A percentile compares a stretch with the other conserved stretches of the same genome.
phyloP scores from a whole-genome alignment of 495 filamentous ascomycete genomes.

The Aspergillus sclerotioniger region DNA sequence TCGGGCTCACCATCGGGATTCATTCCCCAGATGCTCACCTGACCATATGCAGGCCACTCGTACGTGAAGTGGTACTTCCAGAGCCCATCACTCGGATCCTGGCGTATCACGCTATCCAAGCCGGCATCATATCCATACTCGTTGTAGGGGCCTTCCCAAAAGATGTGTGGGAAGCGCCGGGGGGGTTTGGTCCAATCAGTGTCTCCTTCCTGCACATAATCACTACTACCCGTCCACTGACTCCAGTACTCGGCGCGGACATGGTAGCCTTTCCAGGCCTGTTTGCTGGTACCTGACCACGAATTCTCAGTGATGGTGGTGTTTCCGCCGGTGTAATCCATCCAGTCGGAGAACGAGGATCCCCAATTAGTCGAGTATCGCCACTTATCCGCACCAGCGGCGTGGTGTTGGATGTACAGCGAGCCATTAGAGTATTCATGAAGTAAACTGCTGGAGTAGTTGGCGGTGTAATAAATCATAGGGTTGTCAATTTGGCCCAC shows the following conservation, averaged over 20 bases:
- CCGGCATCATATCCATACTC: conserved; percentile 67
- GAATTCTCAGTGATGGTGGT: conserved; percentile 37
- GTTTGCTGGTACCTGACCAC: conserved; percentile 60
- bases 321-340: conserved; percentile 49
- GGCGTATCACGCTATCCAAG: conserved; percentile 50
- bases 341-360: conserved; percentile 58
- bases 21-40: conserved; percentile 67
- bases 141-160: conserved; percentile 63
- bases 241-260: conserved; percentile 69
- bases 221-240: conserved; percentile 59
- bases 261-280: conserved; percentile 63
- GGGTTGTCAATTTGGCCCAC: conserved; percentile 57
- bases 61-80: conserved; percentile 64
- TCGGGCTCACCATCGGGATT: conserved; percentile 65
- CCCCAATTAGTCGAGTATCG: conserved; percentile 63
- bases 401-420: conserved; percentile 56
- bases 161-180: conserved; percentile 62
- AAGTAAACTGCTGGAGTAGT: conserved; percentile 56
- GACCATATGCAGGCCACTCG: conserved; percentile 63
- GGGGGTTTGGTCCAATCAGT: conserved; percentile 34
- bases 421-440: conserved; percentile 33
- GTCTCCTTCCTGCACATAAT: conserved; percentile 63
- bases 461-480: conserved; percentile 56
- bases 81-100: conserved; percentile 45
- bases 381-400: conserved; percentile 61